A percentile compares a stretch with the other conserved stretches of the same genome.
Conservation (phyloP, 2,329 filamentous ascomycete genomes). For the Epichloe brachyelytri region DNA sequence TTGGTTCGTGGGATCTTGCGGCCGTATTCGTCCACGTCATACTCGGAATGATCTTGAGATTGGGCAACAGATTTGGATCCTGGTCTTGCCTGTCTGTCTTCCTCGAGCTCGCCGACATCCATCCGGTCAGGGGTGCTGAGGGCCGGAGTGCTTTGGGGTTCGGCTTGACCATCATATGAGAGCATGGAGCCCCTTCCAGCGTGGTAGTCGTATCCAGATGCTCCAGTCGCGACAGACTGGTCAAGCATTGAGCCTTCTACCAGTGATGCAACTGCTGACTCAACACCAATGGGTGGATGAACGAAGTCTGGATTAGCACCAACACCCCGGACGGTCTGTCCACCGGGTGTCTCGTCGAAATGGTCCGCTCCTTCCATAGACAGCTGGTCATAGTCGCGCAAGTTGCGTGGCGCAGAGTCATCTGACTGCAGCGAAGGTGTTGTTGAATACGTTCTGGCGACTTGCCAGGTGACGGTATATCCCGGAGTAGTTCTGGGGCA, state of each 20-base stretch:
- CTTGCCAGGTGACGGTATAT: conserved; percentile 41
- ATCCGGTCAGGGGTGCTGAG: conserved; percentile 28
- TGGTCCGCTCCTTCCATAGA: conserved; percentile 43
- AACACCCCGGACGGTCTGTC: conserved; percentile 57
- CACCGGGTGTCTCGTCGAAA: conserved; percentile 45
- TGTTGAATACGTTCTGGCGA: conserved; percentile 26
- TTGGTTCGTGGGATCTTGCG: conserved; percentile 36
- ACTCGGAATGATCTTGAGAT: conserved; percentile 39
- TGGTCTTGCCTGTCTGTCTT: conserved; percentile 29
- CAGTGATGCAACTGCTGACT: conserved; percentile 83
- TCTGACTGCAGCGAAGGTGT: conserved; percentile 23
- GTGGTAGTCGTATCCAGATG: conserved; percentile 37
- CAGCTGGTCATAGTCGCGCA: conserved; percentile 41
- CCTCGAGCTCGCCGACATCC: conserved; percentile 24
- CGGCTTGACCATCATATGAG: conserved; percentile 20
- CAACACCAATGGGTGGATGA: conserved; percentile 58
- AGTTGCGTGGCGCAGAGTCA: conserved; percentile 25
- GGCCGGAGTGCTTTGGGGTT: conserved; percentile 20
- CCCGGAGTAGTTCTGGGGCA: conserved; percentile 46
- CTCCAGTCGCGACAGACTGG: conserved; percentile 54
- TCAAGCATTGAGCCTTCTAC: conserved; percentile 59
- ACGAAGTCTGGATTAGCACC: conserved; percentile 67
- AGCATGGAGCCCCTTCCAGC: conserved; percentile 25
- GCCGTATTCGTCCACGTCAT: conserved; percentile 45
- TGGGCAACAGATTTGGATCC: conserved; percentile 23